Evolutionary conservation across 2,329 filamentous ascomycete genomes (phyloP).

Genomic region (Trichoderma asperellum): DNA sequence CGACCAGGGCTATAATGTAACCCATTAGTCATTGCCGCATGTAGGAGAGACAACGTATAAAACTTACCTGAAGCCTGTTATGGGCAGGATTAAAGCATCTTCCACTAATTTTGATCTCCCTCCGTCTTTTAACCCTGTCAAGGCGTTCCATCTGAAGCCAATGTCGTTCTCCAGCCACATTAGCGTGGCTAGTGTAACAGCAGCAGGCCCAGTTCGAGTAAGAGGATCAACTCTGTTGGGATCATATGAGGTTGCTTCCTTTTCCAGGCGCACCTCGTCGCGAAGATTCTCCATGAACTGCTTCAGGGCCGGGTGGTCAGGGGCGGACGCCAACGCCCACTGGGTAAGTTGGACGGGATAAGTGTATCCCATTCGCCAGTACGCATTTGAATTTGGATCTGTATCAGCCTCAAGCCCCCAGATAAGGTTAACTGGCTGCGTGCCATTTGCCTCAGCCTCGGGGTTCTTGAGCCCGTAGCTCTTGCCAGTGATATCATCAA

Average conservation of each 20-base stretch:
- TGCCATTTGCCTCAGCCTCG: slow-evolving; percentile 2
- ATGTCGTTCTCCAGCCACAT: slow-evolving; percentile 32
- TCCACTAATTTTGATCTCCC: slow-evolving; percentile 33
- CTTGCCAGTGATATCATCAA: slow-evolving; percentile 30
- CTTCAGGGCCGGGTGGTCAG: slow-evolving; percentile 32
- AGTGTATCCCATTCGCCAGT: slow-evolving; percentile 37
- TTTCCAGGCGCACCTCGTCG: background rate
- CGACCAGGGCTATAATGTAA: slow-evolving; percentile 31
- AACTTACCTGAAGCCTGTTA: slow-evolving; percentile 35
- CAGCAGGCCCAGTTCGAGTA: slow-evolving; percentile 35
- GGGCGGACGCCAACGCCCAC: slow-evolving; percentile 36
- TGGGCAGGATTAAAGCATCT: slow-evolving; percentile 34
- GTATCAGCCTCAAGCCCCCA: slow-evolving; percentile 36
- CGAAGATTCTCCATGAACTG: slow-evolving; percentile 33
- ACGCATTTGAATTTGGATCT: slow-evolving; percentile 32
- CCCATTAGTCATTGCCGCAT: background rate
- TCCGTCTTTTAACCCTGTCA: slow-evolving; percentile 34
- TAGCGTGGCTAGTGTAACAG: slow-evolving; percentile 33
- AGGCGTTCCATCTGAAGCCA: slow-evolving; percentile 34
- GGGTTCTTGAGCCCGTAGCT: slow-evolving; percentile 28
- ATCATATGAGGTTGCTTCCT: slow-evolving; percentile 8
- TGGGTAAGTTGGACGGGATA: slow-evolving; percentile 36
- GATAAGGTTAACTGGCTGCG: slow-evolving; percentile 33
- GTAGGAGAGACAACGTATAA: background rate
- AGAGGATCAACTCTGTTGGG: slow-evolving; percentile 31